Evolutionary conservation across 306 rosid species (phyloP).

Genomic region (Gynostemma pentaphyllum): DNA sequence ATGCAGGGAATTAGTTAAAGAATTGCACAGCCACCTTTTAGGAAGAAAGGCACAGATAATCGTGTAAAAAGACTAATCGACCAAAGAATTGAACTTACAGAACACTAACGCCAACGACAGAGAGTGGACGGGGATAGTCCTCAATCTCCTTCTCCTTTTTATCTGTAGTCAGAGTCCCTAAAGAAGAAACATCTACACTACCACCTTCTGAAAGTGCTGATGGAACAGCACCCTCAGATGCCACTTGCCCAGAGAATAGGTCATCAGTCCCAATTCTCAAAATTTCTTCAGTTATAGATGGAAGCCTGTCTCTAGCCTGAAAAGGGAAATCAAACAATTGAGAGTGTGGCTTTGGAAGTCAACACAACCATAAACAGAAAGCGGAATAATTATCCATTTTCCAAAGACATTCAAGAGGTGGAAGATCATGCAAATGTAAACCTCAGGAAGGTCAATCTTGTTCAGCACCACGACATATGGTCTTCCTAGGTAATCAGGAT

Average conservation of each 20-base stretch:
- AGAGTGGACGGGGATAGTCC: slow-evolving; percentile 68
- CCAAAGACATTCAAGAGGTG: background rate
- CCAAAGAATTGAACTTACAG: slow-evolving; percentile 47
- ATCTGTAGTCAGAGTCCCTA: slow-evolving; percentile 10
- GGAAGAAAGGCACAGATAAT: background rate
- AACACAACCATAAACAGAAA: background rate
- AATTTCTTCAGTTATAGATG: slow-evolving; percentile 49
- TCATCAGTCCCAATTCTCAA: slow-evolving; percentile 47
- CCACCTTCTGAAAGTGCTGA: slow-evolving; percentile 20
- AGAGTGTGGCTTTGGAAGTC: background rate
- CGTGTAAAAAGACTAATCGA: background rate
- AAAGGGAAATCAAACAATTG: background rate
- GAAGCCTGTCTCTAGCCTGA: slow-evolving; percentile 64
- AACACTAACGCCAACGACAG: slow-evolving; percentile 84
- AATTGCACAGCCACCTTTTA: background rate
- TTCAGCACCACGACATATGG: slow-evolving; percentile 85
- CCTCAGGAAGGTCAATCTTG: slow-evolving; percentile 92
- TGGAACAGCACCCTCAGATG: slow-evolving; percentile 22
- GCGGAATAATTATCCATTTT: background rate
- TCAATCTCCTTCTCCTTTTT: slow-evolving; percentile 50
- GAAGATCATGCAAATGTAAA: slow-evolving; percentile 17
- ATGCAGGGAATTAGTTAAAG: background rate
- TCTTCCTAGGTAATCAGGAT: slow-evolving; percentile 84
- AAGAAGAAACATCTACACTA: slow-evolving; percentile 11
- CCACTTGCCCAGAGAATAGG: slow-evolving; percentile 23